Evolutionary conservation across 192 early-diverging fungal species (phyloP).

Genomic region (Geranomyces variabilis): DNA sequence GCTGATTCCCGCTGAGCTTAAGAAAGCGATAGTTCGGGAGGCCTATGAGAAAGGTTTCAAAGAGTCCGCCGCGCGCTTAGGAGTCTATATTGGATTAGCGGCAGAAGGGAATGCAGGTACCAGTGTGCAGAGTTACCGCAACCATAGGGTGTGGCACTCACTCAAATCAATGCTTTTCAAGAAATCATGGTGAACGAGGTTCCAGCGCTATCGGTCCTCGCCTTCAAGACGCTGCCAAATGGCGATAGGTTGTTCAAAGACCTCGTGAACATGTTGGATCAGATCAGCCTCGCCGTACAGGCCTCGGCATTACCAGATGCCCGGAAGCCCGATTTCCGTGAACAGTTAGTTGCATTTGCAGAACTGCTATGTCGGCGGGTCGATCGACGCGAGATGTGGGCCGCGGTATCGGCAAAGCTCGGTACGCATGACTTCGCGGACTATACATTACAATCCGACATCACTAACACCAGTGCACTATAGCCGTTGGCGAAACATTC

Average conservation of each 20-base stretch:
- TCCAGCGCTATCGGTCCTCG: background rate
- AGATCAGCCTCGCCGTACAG: background rate
- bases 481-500: no score
- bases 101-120: background rate
- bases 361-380: background rate
- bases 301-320: background rate
- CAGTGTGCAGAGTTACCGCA: no score
- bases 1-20: constrained; percentile 1
- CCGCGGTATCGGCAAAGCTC: background rate
- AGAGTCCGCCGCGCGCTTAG: background rate
- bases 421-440: no score
- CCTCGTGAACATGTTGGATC: background rate
- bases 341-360: background rate
- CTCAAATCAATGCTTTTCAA: background rate
- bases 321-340: background rate
- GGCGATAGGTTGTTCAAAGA: background rate
- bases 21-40: constrained; percentile 2
- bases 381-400: constrained; percentile 1
- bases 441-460: no score
- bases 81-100: background rate
- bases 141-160: no score
- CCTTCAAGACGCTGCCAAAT: background rate
- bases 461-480: no score
- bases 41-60: background rate
- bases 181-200: constrained; percentile 3